A percentile compares a stretch with the other conserved stretches of the same genome.
These are phyloP conservation scores for Diaporthe ilicicola DNA, from an alignment of 2,329 filamentous ascomycete genomes.

Conservation along the genomic window DNA sequence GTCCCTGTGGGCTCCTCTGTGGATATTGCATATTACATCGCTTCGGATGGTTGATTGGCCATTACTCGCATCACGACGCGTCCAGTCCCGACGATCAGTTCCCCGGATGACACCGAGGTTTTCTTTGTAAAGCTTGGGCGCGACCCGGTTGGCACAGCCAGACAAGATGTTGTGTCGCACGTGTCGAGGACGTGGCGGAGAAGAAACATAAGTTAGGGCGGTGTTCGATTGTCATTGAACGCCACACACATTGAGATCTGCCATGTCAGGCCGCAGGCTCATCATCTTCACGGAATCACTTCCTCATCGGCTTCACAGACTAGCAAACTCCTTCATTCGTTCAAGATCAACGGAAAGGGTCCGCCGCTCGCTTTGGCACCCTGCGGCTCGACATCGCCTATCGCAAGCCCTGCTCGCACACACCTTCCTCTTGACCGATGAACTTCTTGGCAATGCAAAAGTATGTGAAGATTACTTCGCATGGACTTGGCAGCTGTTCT, in stretches of 20 bases:
- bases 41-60: not conserved
- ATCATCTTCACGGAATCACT: not conserved
- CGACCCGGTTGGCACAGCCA: not conserved
- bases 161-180: not conserved
- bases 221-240: not conserved
- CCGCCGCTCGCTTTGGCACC: not conserved
- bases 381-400: not conserved
- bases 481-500: constrained; percentile 8
- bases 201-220: too few relatives aligned
- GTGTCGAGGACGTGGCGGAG: not conserved
- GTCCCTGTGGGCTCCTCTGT: too few relatives aligned
- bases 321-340: not conserved
- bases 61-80: not conserved
- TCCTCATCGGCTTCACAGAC: not conserved
- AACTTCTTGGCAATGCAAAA: not conserved
- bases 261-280: not conserved
- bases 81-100: not conserved
- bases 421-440: not conserved
- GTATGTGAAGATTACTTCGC: not conserved
- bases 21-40: not conserved
- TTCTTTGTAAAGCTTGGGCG: not conserved
- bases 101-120: not conserved
- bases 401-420: not conserved
- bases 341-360: too few relatives aligned
- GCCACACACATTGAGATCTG: not conserved